These are phyloP conservation scores for Ophiostoma ulmi DNA, from an alignment of 2,329 filamentous ascomycete genomes.

Conservation along the genomic window DNA sequence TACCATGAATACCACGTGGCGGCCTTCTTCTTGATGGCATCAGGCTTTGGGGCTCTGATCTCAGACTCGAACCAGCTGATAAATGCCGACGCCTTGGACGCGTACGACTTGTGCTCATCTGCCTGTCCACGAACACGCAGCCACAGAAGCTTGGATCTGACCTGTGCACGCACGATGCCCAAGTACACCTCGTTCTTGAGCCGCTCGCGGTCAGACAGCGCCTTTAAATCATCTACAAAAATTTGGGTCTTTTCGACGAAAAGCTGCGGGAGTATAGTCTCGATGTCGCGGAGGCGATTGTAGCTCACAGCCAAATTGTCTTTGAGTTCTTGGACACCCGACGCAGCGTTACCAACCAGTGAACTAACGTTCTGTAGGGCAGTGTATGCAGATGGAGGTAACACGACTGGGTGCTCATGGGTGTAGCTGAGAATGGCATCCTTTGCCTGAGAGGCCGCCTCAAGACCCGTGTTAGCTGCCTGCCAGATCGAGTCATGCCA, in stretches of 20 bases:
- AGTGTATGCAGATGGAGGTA: conserved; percentile 3
- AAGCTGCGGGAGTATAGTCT: not conserved
- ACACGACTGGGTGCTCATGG: conserved; percentile 19
- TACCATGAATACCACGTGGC: conserved; percentile 4
- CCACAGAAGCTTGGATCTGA: conserved; percentile 28
- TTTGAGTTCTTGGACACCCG: not conserved
- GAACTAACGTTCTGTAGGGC: not conserved
- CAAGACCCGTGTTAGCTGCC: conserved; percentile 40
- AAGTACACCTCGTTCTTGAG: conserved; percentile 13
- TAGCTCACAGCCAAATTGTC: conserved; percentile 1
- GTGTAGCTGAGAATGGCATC: conserved; percentile 21
- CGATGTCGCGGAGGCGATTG: not conserved
- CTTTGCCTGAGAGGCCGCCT: conserved; percentile 26
- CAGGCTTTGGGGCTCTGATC: not conserved
- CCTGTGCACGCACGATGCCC: conserved; percentile 25
- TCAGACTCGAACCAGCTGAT: conserved; percentile 19
- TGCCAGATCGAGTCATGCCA: conserved; percentile 40
- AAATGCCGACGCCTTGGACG: conserved; percentile 21
- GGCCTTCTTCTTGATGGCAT: not conserved
- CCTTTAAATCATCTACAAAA: not conserved
- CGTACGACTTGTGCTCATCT: conserved; percentile 24
- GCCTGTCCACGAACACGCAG: conserved; percentile 25
- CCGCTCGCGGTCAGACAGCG: not conserved
- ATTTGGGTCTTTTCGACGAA: not conserved
- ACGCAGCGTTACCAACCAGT: not conserved